Percentiles rank a stretch among this genome's conserved stretches.
Conservation (phyloP, 768 basidiomycete genomes). For the Chalciporus piperatus region DNA sequence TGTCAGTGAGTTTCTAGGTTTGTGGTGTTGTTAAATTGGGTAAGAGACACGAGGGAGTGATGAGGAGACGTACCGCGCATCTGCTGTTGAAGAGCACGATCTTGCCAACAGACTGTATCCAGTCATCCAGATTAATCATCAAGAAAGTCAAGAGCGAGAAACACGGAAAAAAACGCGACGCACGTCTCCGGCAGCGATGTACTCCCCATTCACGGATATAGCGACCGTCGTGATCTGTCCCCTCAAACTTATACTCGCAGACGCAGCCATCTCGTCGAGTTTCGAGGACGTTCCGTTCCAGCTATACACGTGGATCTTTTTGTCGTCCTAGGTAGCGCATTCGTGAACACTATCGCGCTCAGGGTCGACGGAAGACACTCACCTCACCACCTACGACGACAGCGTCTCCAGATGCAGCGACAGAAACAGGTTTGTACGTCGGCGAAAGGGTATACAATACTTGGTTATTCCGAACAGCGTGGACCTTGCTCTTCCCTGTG, state of each 20-base stretch:
- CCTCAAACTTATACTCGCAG: conserved; percentile 57
- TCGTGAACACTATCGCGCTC: not conserved
- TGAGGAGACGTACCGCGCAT: conserved; percentile 46
- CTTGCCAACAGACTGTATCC: conserved; percentile 69
- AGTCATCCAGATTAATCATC: not conserved
- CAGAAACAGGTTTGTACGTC: conserved; percentile 50
- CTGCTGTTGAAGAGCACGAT: conserved; percentile 73
- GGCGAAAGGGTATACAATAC: conserved; percentile 56
- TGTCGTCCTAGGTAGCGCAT: conserved; percentile 46
- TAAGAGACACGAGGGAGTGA: not conserved
- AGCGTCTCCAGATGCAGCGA: conserved; percentile 49
- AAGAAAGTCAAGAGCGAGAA: not conserved
- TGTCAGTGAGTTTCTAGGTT: conserved; percentile 58
- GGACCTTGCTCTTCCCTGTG: conserved; percentile 42
- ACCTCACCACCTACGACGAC: conserved; percentile 81
- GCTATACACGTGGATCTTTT: conserved; percentile 68
- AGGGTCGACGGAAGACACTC: conserved; percentile 19
- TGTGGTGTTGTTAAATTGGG: not conserved
- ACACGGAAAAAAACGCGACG: conserved; percentile 24
- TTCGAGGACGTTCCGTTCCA: conserved; percentile 59
- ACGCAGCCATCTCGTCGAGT: conserved; percentile 51
- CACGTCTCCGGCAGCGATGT: conserved; percentile 86
- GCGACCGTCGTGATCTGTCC: conserved; percentile 71
- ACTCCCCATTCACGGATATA: conserved; percentile 73
- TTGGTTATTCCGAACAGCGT: conserved; percentile 71